phyloP scores from a whole-genome alignment of 306 rosid genomes.

The Pachyrhizus erosus region DNA sequence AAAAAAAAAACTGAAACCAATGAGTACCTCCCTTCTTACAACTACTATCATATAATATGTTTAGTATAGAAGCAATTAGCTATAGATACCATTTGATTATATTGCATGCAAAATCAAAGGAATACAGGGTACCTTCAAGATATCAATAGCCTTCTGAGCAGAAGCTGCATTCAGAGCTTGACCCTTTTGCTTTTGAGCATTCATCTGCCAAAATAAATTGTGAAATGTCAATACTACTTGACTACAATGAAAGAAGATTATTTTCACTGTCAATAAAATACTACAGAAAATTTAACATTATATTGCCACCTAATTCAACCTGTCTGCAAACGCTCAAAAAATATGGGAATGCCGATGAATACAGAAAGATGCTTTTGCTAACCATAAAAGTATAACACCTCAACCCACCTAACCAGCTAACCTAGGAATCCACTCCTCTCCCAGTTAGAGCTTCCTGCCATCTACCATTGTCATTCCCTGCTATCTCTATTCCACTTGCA shows the following conservation, averaged over 20 bases:
- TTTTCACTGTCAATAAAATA: background rate
- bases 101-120: conserved; percentile 31
- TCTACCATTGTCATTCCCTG: background rate
- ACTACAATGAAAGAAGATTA: background rate
- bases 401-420: conserved; percentile 29
- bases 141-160: conserved; percentile 88
- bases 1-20: background rate
- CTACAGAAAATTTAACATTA: too few relatives aligned
- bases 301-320: background rate
- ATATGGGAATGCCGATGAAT: background rate
- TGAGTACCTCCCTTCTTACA: background rate
- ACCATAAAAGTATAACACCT: background rate
- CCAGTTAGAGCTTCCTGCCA: background rate
- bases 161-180: conserved; percentile 86
- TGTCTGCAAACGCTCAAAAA: background rate
- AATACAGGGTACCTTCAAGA: conserved; percentile 70
- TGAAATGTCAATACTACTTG: conserved; percentile 18
- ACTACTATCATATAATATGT: background rate
- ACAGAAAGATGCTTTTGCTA: background rate
- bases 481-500: background rate
- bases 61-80: background rate
- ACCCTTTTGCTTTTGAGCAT: conserved; percentile 97
- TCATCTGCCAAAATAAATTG: conserved; percentile 58
- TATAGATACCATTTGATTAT: background rate
- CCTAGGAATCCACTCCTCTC: background rate